Conservation (phyloP, 2,329 filamentous ascomycete genomes). For the Stagonosporopsis vannaccii region DNA sequence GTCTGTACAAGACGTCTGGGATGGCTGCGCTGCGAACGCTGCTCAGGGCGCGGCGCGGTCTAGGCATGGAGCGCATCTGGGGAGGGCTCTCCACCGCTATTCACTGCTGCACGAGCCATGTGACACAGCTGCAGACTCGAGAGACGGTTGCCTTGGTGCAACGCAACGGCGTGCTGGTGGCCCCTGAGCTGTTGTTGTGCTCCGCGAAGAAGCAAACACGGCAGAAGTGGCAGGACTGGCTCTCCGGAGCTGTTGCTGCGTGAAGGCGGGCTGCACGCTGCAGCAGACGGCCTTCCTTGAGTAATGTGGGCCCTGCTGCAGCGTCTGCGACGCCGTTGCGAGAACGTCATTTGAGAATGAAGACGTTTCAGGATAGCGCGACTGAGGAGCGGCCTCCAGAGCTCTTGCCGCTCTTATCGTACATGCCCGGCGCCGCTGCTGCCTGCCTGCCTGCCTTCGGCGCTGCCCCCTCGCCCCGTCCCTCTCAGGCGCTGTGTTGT, state of each 20-base stretch:
- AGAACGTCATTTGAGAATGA: slow-evolving; percentile 22
- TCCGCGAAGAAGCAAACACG: background rate
- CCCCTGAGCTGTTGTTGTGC: background rate
- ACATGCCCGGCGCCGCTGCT: background rate
- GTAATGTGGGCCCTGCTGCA: background rate
- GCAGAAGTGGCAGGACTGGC: background rate
- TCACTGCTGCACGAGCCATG: slow-evolving; percentile 12
- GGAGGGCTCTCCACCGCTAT: slow-evolving; percentile 6
- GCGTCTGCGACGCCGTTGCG: slow-evolving; percentile 16
- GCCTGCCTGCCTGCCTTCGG: background rate
- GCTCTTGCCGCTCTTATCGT: slow-evolving; percentile 20
- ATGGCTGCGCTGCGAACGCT: slow-evolving; percentile 11
- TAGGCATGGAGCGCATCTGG: slow-evolving; percentile 13
- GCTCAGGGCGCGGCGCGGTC: slow-evolving; percentile 20
- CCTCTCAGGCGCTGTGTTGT: background rate
- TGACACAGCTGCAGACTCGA: slow-evolving; percentile 12
- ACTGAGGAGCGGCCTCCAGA: slow-evolving; percentile 12
- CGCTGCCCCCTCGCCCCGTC: background rate
- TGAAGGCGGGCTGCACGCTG: background rate
- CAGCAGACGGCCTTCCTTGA: no score
- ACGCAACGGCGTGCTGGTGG: background rate
- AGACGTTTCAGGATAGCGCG: slow-evolving; percentile 28
- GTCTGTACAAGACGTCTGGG: no score
- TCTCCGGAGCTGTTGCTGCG: background rate
- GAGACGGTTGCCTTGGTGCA: slow-evolving; percentile 11